Conservation (phyloP, 805 yeast genomes). For the Zygoascus biomembranicola region DNA sequence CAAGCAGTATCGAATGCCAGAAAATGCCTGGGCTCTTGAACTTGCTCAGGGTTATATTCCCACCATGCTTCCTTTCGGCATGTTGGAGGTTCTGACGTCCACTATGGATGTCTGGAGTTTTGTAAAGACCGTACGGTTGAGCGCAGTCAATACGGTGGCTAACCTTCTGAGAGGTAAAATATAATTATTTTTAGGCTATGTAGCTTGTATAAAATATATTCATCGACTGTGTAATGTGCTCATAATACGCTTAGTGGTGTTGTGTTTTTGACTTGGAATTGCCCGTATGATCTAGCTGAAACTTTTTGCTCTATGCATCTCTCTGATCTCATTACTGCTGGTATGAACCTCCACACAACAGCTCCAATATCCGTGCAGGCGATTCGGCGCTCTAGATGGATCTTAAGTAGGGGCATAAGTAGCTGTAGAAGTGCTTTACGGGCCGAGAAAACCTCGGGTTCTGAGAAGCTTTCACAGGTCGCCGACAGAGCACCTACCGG, state of each 20-base stretch:
- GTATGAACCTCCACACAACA: not conserved
- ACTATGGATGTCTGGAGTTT: constrained; percentile 74
- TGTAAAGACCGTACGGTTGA: constrained; percentile 57
- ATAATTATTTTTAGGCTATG: constrained; percentile 24
- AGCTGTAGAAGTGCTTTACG: not conserved
- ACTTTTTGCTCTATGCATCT: no score
- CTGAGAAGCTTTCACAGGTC: not conserved
- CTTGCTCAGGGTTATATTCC: constrained; percentile 99
- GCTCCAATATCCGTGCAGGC: not conserved
- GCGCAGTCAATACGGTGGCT: constrained; percentile 69
- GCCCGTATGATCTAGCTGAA: no score
- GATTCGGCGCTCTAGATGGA: not conserved
- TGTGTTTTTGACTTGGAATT: no score
- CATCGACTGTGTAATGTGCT: not conserved
- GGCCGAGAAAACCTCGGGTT: not conserved
- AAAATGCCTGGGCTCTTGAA: constrained; percentile 81
- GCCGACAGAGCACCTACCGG: not conserved
- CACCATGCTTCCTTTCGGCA: constrained; percentile 94
- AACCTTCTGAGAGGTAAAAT: constrained; percentile 66
- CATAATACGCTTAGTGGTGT: not conserved
- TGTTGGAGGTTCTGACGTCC: constrained; percentile 67
- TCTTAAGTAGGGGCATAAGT: not conserved
- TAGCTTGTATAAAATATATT: not conserved
- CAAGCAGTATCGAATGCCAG: constrained; percentile 82
- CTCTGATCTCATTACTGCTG: no score